Evolutionary conservation across 1,284 basidiomycete genomes (phyloP).

Genomic region (Hypsizygus ulmarius): DNA sequence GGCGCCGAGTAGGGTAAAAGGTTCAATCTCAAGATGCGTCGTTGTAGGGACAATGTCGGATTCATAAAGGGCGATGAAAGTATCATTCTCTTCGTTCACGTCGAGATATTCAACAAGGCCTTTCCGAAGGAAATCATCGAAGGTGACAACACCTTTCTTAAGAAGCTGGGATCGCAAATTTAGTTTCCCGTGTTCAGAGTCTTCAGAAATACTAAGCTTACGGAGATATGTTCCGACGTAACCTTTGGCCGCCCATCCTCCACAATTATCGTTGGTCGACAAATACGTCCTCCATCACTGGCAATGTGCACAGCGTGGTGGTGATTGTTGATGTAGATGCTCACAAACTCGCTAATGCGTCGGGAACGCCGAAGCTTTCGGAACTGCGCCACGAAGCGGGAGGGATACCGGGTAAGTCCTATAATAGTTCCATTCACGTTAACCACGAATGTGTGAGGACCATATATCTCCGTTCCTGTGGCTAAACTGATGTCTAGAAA

Average conservation of each 20-base stretch:
- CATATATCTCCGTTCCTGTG: constrained; percentile 96
- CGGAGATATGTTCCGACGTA: constrained; percentile 77
- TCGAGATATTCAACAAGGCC: constrained; percentile 99
- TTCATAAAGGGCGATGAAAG: constrained; percentile 96
- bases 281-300: constrained; percentile 96
- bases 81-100: constrained; percentile 99
- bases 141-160: constrained; percentile 77
- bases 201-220: constrained; percentile 35
- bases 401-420: constrained; percentile 86
- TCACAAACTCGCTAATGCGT: constrained; percentile 94
- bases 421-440: constrained; percentile 97
- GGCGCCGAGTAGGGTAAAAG: constrained; percentile 96
- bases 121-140: constrained; percentile 92
- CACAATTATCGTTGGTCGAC: constrained; percentile 97
- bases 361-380: constrained; percentile 90
- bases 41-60: constrained; percentile 77
- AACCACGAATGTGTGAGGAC: constrained; percentile 88
- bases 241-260: constrained; percentile 82
- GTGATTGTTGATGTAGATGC: constrained; percentile 95
- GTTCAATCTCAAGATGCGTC: constrained; percentile 98
- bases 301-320: constrained; percentile 96
- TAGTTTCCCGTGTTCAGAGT: constrained; percentile 12
- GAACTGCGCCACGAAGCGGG: constrained; percentile 88
- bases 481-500: constrained; percentile 83
- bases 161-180: constrained; percentile 54